Evolutionary conservation across 2,329 filamentous ascomycete species (phyloP).

Genomic region (Aspergillus persii): DNA sequence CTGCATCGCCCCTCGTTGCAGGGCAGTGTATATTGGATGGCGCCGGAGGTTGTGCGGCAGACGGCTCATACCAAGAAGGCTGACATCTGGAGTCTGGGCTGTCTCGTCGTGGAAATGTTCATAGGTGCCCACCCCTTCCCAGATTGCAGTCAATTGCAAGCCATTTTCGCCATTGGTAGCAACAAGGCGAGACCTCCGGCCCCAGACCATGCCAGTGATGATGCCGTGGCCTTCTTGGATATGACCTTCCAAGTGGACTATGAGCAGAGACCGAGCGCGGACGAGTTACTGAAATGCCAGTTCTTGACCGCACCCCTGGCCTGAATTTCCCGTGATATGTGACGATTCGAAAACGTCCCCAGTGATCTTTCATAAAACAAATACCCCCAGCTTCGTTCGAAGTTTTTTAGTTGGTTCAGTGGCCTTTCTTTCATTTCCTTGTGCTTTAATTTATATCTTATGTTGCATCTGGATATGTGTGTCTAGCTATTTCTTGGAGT

Average conservation of each 20-base stretch:
- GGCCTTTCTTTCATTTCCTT: background rate
- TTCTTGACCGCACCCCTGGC: conserved; percentile 72
- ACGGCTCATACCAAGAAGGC: conserved; percentile 97
- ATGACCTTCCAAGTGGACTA: conserved; percentile 96
- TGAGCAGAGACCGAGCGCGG: conserved; percentile 84
- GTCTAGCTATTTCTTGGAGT: background rate
- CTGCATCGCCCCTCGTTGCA: conserved; percentile 72
- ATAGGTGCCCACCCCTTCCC: conserved; percentile 95
- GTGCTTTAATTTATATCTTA: background rate
- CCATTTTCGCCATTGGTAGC: conserved; percentile 97
- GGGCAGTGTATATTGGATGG: conserved; percentile 99
- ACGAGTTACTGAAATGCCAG: conserved; percentile 79
- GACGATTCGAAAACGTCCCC: background rate
- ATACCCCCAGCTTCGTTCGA: conserved; percentile 3
- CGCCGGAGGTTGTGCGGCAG: conserved; percentile 95
- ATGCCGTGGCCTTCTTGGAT: conserved; percentile 77
- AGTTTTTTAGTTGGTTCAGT: background rate
- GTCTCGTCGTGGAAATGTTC: conserved; percentile 98
- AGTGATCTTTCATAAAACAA: conserved; percentile 8
- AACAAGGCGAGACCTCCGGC: conserved; percentile 83
- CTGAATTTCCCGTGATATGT: conserved; percentile 27
- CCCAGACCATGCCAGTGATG: conserved; percentile 79
- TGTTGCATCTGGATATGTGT: background rate
- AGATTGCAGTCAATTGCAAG: conserved; percentile 93
- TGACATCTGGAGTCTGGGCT: conserved; percentile 97